These are phyloP conservation scores for Adansonia digitata DNA, from an alignment of 345 rosid species.

Conservation along the genomic window DNA sequence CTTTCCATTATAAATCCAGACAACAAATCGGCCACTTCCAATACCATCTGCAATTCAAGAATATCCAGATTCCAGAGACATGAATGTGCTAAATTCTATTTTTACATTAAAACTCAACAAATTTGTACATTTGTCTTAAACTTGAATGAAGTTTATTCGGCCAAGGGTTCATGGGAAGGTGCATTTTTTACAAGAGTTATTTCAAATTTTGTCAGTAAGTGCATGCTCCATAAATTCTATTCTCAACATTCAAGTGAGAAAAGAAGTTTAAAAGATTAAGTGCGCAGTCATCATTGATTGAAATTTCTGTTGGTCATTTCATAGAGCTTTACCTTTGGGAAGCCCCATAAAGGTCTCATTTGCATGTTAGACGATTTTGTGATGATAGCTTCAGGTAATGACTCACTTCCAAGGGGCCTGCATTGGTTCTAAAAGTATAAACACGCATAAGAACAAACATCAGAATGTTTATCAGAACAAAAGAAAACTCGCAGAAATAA, in stretches of 20 bases:
- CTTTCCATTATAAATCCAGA: neutral
- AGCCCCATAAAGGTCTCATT: conserved; percentile 61
- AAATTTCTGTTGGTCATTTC: conserved; percentile 1
- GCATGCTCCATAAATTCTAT: neutral
- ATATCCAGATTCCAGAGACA: neutral
- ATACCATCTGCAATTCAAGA: neutral
- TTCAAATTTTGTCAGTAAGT: neutral
- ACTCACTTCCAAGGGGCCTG: conserved; percentile 49
- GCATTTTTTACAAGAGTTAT: neutral
- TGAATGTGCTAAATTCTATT: neutral
- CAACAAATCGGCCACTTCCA: neutral
- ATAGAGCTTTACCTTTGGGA: conserved; percentile 35
- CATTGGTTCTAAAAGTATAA: conserved; percentile 33
- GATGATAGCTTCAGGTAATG: conserved; percentile 51
- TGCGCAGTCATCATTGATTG: neutral
- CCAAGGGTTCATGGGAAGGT: neutral
- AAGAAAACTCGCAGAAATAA: neutral
- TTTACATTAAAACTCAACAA: neutral
- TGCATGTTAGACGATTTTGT: conserved; percentile 42
- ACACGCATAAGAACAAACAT: conserved; percentile 10
- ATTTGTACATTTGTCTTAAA: neutral
- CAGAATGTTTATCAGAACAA: neutral
- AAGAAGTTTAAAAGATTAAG: neutral
- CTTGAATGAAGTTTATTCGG: neutral
- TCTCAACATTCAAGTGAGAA: neutral